Evolutionary conservation across 1,284 basidiomycete species (phyloP).

Genomic region (Boletus semigastroideus): DNA sequence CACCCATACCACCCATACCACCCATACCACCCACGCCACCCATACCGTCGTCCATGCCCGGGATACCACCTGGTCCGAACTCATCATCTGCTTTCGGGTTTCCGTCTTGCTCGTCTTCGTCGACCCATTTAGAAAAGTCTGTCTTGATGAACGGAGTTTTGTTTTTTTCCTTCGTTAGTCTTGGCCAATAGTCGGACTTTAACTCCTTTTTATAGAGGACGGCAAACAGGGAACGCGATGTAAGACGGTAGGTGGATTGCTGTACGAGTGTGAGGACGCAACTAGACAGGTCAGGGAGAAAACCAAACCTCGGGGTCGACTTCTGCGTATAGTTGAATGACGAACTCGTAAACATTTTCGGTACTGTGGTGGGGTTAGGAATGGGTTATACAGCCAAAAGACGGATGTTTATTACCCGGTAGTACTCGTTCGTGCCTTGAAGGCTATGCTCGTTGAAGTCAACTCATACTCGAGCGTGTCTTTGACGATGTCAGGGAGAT

Average conservation of each 20-base stretch:
- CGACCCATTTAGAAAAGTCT: conserved; percentile 91
- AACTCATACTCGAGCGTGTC: conserved; percentile 63
- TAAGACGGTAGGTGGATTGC: conserved; percentile 65
- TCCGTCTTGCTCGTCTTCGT: conserved; percentile 92
- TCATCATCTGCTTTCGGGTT: conserved; percentile 47
- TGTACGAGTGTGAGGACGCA: conserved; percentile 33
- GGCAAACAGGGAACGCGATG: conserved; percentile 64
- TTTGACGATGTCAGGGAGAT: conserved; percentile 77
- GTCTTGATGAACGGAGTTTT: conserved; percentile 84
- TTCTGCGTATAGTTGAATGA: conserved; percentile 71
- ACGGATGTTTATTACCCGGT: conserved; percentile 54
- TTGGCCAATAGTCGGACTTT: conserved; percentile 83
- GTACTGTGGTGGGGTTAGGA: conserved; percentile 40
- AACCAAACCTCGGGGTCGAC: conserved; percentile 69
- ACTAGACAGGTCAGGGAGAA: neutral
- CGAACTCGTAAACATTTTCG: conserved; percentile 68
- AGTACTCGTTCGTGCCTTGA: conserved; percentile 58
- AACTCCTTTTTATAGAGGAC: conserved; percentile 80
- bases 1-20: conserved; percentile 20
- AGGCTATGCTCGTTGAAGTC: conserved; percentile 60
- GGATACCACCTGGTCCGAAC: conserved; percentile 38
- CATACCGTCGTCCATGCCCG: conserved; percentile 34
- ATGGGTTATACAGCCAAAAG: neutral
- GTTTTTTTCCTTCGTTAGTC: conserved; percentile 84
- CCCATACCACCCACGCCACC: conserved; percentile 8